Evolutionary conservation across 2,329 filamentous ascomycete species (phyloP), one percentile per base, ranked within the genome.

Genomic region (Geosmithia putterillii): DNA sequence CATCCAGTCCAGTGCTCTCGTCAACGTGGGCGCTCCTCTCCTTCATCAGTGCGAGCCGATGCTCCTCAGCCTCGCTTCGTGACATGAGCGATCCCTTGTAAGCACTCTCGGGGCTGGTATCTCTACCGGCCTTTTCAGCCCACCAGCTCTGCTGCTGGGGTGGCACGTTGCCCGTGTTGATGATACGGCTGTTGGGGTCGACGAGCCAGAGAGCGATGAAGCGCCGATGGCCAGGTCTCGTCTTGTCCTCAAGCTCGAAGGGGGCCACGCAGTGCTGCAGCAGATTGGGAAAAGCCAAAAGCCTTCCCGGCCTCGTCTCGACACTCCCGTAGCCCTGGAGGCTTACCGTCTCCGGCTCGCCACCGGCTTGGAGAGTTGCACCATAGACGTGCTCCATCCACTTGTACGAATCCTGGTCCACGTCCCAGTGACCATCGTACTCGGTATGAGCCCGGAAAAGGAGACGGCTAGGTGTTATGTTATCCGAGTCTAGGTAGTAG

Each of bases 191-290:
- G 18, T 66, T 51, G 0, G 78, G 79, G 51, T 82, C 75, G 2
- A 83, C 69, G 2, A 82, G 65, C 52, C 74, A 82, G 9, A 82
- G 58, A 0, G 72, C 74, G 3, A 82, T 57, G 40, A 81, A 73
- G 52, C 75, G 74, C 17, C 74, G 65, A 50, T 81, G 72, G 2
- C 79, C 78, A 0, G 73, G 65, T 18, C 62, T 66, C 0, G 69
- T 66, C 3, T 54, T 56, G 50, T 83, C 76, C 0, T 48, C 56
- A 1, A 81, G 66, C 7, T 55, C 47, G 49, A 81, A 81, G 0
- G 69, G 63, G 7, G 58, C 53, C 1, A 78, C 73, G 3, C 60
- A 59, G 49, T 79, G 73, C 50, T 78, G 74, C 19, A 58, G 60
- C 2, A 63, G 49, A 51, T 73, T 81, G 1, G 76, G 74, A 51